These are phyloP conservation scores for Lepiota subincarnata DNA, from an alignment of 768 basidiomycete genomes.

Conservation along the genomic window DNA sequence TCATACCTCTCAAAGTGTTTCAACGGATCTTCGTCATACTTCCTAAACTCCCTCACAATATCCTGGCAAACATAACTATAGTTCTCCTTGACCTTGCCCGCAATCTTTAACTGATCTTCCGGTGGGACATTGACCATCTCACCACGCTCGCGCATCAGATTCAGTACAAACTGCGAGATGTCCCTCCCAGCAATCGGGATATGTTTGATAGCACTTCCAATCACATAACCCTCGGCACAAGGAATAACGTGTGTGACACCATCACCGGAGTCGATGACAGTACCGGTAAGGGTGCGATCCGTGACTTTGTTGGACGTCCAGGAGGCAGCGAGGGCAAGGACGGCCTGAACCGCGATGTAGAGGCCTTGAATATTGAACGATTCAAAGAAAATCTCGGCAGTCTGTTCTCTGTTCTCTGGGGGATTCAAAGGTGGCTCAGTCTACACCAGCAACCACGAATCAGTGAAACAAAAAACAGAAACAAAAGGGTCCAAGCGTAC, in stretches of 20 bases:
- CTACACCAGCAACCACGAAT: constrained; percentile 33
- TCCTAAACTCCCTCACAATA: constrained; percentile 97
- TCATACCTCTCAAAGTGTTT: constrained; percentile 94
- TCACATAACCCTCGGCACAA: constrained; percentile 96
- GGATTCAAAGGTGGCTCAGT: constrained; percentile 99
- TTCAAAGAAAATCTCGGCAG: constrained; percentile 99
- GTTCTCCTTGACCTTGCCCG: constrained; percentile 94
- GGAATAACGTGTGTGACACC: constrained; percentile 99
- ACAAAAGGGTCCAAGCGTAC: constrained; percentile 44
- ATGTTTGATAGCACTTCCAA: constrained; percentile 97
- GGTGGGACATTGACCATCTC: constrained; percentile 89
- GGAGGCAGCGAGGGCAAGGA: constrained; percentile 94
- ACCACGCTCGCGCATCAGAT: constrained; percentile 91
- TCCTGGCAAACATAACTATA: constrained; percentile 99
- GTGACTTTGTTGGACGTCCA: constrained; percentile 90
- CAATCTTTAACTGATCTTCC: constrained; percentile 90
- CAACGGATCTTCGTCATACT: constrained; percentile 94
- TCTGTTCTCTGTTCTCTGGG: constrained; percentile 98
- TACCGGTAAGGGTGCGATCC: constrained; percentile 91
- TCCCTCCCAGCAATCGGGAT: constrained; percentile 98
- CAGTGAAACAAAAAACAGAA: background rate
- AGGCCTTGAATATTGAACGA: constrained; percentile 99
- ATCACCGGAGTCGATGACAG: constrained; percentile 98
- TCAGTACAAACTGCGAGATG: constrained; percentile 94
- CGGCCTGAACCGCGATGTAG: constrained; percentile 98